Percentiles rank a stretch among this genome's conserved stretches.
Conservation (phyloP, 805 yeast genomes). For the Kazachstania africana region DNA sequence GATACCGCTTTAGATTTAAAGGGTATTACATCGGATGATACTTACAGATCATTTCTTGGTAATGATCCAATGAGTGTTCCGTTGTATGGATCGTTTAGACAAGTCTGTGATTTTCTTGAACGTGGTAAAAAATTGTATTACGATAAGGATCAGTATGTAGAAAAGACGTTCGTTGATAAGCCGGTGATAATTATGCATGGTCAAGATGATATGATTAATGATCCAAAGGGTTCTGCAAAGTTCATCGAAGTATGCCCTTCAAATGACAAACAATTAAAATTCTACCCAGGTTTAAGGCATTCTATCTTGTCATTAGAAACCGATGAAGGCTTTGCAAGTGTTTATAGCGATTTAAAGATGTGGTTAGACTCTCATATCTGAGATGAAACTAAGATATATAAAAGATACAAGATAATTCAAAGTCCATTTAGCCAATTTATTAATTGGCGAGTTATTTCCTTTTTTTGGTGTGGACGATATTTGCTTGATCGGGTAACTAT, state of each 20-base stretch:
- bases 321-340: conserved; percentile 29
- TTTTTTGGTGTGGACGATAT: too few species aligned
- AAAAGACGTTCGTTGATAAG: conserved; percentile 25
- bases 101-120: conserved; percentile 45
- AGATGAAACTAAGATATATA: too few species aligned
- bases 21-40: conserved; percentile 39
- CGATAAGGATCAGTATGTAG: conserved; percentile 25
- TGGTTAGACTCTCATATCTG: conserved; percentile 26
- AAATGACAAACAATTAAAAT: conserved; percentile 13
- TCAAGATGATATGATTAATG: conserved; percentile 48
- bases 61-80: conserved; percentile 35
- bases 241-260: conserved; percentile 29
- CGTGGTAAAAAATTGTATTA: conserved; percentile 46
- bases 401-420: too few species aligned
- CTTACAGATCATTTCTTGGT: conserved; percentile 35
- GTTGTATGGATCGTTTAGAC: conserved; percentile 40
- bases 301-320: conserved; percentile 39
- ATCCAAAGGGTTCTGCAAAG: conserved; percentile 33
- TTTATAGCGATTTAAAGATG: conserved; percentile 28
- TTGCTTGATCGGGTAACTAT: too few species aligned
- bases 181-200: conserved; percentile 56
- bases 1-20: conserved; percentile 45
- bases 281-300: conserved; percentile 21
- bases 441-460: too few species aligned
- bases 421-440: too few species aligned